Conservation (phyloP, 129 eudicot genomes). For the Tanacetum coccineum region DNA sequence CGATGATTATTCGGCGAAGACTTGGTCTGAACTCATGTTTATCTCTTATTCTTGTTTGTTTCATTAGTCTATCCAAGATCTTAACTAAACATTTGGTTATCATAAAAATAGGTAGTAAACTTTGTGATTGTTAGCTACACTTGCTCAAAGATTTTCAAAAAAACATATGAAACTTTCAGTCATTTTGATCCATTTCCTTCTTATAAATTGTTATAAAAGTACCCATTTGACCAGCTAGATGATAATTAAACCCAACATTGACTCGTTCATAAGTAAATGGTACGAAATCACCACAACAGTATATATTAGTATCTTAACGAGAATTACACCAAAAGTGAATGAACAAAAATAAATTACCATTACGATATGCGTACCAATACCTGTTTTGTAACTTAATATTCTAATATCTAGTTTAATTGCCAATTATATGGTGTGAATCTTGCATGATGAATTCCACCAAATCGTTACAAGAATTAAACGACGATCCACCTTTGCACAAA, state of each 20-base stretch:
- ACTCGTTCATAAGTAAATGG: background rate
- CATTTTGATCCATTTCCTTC: background rate
- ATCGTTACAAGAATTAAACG: constrained; percentile 26
- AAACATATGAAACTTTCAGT: background rate
- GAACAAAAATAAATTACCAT: background rate
- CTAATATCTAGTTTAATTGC: background rate
- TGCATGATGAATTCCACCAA: constrained; percentile 25
- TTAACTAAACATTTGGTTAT: background rate
- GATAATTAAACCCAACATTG: background rate
- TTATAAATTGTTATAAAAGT: background rate
- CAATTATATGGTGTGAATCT: background rate
- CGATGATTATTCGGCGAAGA: no score
- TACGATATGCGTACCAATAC: no score
- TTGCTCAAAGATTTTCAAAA: no score
- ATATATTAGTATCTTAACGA: background rate
- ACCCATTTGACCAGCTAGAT: background rate
- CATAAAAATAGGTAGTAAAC: background rate
- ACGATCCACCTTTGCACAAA: constrained; percentile 40
- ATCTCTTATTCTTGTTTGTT: background rate
- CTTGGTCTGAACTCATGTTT: no score
- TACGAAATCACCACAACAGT: background rate
- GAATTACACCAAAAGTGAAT: background rate
- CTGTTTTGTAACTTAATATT: background rate
- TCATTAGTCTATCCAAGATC: background rate
- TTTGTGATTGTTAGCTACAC: background rate